A percentile compares a stretch with the other conserved stretches of the same genome.
These are phyloP conservation scores for Pleurotus tuber-regium DNA, from an alignment of 768 basidiomycete genomes.

Conservation along the genomic window DNA sequence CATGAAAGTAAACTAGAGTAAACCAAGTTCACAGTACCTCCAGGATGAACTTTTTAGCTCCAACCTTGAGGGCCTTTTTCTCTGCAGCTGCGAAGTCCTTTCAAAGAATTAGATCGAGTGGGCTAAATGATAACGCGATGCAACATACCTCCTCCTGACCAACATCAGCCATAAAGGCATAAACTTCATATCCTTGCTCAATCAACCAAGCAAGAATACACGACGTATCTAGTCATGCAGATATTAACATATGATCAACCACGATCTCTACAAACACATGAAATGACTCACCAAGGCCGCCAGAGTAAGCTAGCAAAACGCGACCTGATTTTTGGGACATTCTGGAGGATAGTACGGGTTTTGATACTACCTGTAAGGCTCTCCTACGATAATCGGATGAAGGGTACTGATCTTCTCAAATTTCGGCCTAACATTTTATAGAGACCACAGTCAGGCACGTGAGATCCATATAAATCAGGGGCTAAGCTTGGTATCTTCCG, in stretches of 20 bases:
- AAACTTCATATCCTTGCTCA: conserved; percentile 96
- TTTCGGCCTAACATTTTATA: neutral
- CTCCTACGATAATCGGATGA: too few species aligned
- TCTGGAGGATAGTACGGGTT: conserved; percentile 10
- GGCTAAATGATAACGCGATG: conserved; percentile 1
- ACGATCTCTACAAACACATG: conserved; percentile 12
- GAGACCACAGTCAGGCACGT: neutral
- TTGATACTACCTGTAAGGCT: too few species aligned
- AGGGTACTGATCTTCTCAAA: neutral
- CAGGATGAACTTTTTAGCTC: conserved; percentile 95
- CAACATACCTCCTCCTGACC: conserved; percentile 79
- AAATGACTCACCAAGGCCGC: conserved; percentile 79
- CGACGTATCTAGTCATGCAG: conserved; percentile 73
- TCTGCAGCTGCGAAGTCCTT: conserved; percentile 94
- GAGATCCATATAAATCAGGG: neutral
- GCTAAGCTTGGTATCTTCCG: too few species aligned
- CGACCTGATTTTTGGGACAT: conserved; percentile 68
- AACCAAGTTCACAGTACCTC: conserved; percentile 45
- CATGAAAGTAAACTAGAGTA: neutral
- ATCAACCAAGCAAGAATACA: conserved; percentile 99
- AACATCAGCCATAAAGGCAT: conserved; percentile 96
- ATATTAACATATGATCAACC: conserved; percentile 13
- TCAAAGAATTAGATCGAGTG: conserved; percentile 12
- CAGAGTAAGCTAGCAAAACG: conserved; percentile 96
- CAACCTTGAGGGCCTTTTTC: conserved; percentile 84